These are phyloP conservation scores for Rhodotorula sp. DNA, from an alignment of 1,284 basidiomycete genomes.

Conservation along the genomic window DNA sequence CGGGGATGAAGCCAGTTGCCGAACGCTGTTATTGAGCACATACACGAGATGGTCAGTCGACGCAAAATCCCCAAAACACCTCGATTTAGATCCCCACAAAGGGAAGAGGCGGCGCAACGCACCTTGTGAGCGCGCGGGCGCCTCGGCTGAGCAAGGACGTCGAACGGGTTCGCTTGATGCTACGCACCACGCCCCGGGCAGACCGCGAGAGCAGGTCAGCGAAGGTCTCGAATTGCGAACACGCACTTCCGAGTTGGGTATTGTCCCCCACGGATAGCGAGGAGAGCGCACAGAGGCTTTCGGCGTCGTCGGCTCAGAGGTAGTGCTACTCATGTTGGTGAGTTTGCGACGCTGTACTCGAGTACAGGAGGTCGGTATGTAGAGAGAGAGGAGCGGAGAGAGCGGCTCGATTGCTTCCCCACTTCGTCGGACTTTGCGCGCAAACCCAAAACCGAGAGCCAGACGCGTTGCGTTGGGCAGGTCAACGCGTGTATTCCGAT, in stretches of 20 bases:
- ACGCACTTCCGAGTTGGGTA: too few species aligned
- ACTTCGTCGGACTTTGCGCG: not conserved
- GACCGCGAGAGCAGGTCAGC: too few species aligned
- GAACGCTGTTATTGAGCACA: conserved; percentile 7
- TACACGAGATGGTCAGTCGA: not conserved
- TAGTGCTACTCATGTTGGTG: not conserved
- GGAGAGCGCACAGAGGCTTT: conserved; percentile 12
- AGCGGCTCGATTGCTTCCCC: not conserved
- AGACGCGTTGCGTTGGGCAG: too few species aligned
- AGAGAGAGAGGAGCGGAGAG: not conserved
- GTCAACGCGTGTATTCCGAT: not conserved
- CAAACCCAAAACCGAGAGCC: too few species aligned
- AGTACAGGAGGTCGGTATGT: too few species aligned
- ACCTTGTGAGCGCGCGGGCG: conserved; percentile 20
- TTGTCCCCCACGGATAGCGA: not conserved
- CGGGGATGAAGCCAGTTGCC: conserved; percentile 35
- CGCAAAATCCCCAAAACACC: not conserved
- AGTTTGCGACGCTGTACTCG: too few species aligned
- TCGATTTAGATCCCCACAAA: not conserved
- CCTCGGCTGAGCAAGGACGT: conserved; percentile 9
- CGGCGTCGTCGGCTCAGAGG: conserved; percentile 10
- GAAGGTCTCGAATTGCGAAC: too few species aligned
- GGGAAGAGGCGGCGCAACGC: not conserved
- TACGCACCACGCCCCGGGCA: not conserved
- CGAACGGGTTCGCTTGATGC: conserved; percentile 24